Conservation (phyloP, 1,139 yeast species). For the Debaryomycetaceae sp. region DNA sequence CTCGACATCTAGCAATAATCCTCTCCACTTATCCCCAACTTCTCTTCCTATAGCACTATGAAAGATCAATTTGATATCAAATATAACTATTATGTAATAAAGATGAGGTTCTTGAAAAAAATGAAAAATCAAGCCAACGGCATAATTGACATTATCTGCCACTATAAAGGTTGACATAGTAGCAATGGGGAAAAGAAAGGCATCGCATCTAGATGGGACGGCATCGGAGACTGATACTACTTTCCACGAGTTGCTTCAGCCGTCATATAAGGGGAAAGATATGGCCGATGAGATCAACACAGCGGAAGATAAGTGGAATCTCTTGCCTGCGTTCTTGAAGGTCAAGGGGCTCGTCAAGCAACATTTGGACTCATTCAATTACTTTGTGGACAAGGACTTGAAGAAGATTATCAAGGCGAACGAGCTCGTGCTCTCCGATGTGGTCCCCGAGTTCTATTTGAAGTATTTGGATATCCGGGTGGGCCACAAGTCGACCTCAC, state of each 20-base stretch:
- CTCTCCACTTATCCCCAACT: neutral
- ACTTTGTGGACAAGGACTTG: constrained; percentile 89
- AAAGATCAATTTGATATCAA: neutral
- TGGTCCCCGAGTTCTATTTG: constrained; percentile 93
- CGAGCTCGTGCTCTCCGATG: constrained; percentile 85
- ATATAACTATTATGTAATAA: neutral
- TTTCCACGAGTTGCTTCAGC: constrained; percentile 73
- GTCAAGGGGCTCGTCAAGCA: constrained; percentile 96
- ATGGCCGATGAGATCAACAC: constrained; percentile 86
- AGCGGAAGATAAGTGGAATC: constrained; percentile 93
- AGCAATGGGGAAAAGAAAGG: constrained; percentile 18
- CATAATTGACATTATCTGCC: neutral
- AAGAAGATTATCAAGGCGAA: constrained; percentile 91
- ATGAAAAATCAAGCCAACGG: neutral
- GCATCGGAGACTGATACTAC: constrained; percentile 38
- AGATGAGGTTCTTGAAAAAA: neutral
- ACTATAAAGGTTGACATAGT: neutral
- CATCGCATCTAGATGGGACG: constrained; percentile 9
- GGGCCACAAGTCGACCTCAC: constrained; percentile 61
- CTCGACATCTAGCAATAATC: constrained; percentile 23
- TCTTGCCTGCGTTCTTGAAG: constrained; percentile 89
- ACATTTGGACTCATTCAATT: constrained; percentile 94
- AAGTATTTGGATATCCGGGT: constrained; percentile 90
- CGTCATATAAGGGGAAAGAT: constrained; percentile 80
- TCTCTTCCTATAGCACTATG: neutral